Conservation (phyloP, 2,329 filamentous ascomycete species). For the Cadophora malorum region DNA sequence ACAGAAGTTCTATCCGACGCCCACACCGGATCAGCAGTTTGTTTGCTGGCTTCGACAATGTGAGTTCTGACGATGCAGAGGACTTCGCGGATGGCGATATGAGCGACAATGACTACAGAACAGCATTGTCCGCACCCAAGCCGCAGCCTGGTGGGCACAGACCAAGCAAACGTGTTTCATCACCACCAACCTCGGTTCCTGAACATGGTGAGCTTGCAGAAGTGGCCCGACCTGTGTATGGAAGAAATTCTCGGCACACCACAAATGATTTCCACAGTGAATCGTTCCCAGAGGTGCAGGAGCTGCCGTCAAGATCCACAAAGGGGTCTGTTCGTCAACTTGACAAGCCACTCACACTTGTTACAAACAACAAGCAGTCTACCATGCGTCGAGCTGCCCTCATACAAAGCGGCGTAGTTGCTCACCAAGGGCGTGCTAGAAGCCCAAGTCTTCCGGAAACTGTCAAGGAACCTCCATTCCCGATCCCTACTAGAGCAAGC, state of each 20-base stretch:
- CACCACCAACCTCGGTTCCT: constrained; percentile 41
- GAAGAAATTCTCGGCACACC: constrained; percentile 31
- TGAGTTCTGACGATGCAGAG: constrained; percentile 70
- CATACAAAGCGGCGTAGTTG: constrained; percentile 78
- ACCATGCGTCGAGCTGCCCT: constrained; percentile 80
- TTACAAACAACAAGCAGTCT: constrained; percentile 44
- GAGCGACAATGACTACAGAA: constrained; percentile 72
- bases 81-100: constrained; percentile 66
- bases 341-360: constrained; percentile 43
- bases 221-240: constrained; percentile 28
- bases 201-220: constrained; percentile 39
- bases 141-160: constrained; percentile 46
- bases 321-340: constrained; percentile 40
- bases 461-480: constrained; percentile 77
- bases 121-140: constrained; percentile 67
- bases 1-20: constrained; percentile 64
- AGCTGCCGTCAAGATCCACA: constrained; percentile 31
- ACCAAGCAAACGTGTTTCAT: constrained; percentile 30
- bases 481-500: constrained; percentile 87
- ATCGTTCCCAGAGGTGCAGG: constrained; percentile 36
- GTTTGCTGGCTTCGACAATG: constrained; percentile 83
- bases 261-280: constrained; percentile 33
- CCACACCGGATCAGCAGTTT: constrained; percentile 80
- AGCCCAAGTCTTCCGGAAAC: constrained; percentile 70
- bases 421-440: constrained; percentile 67